Conservation (phyloP, 352 stramenopile genomes). For the Aphanomyces astaci region DNA sequence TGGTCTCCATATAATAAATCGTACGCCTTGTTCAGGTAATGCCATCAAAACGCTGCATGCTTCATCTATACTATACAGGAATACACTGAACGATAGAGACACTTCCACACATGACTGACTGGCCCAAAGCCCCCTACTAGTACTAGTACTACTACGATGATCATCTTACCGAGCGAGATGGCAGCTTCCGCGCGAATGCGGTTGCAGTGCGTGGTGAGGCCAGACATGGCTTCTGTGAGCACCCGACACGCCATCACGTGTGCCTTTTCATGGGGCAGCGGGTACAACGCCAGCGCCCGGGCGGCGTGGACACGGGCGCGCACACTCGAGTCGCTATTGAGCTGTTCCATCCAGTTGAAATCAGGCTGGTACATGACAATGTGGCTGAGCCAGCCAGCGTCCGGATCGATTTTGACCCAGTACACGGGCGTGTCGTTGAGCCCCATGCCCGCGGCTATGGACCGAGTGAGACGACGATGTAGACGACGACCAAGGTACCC, state of each 20-base stretch:
- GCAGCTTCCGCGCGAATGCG: constrained; percentile 64
- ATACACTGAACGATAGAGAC: no score
- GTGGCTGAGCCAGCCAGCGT: constrained; percentile 63
- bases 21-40: no score
- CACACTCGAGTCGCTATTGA: constrained; percentile 72
- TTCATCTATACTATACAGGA: no score
- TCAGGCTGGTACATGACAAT: constrained; percentile 82
- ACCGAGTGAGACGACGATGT: no score
- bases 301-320: constrained; percentile 71
- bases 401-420: constrained; percentile 81
- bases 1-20: no score
- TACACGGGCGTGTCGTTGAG: constrained; percentile 81
- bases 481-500: neutral
- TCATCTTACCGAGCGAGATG: constrained; percentile 46
- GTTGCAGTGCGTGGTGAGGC: constrained; percentile 70
- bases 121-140: no score
- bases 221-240: constrained; percentile 78
- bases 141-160: no score
- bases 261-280: constrained; percentile 72
- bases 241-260: constrained; percentile 83
- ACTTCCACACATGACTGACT: no score
- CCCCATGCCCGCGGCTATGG: constrained; percentile 68
- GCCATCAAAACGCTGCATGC: no score
- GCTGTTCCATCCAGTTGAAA: constrained; percentile 86
- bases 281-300: constrained; percentile 63